phyloP scores from a whole-genome alignment of 257 asterid species.

The Solanum raphanifolium region DNA sequence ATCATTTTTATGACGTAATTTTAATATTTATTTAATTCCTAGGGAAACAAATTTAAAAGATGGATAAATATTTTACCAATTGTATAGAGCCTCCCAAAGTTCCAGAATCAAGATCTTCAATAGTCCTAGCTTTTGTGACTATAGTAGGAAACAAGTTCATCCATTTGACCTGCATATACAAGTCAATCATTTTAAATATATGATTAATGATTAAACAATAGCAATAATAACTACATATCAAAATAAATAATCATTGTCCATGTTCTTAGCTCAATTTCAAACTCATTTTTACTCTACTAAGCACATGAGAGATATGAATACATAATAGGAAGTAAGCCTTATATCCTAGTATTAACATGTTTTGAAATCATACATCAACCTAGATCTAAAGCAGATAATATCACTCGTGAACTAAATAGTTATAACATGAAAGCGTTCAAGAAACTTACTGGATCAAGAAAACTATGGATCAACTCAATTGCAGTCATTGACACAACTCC shows the following conservation, averaged over 20 bases:
- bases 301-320: neutral
- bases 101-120: constrained; percentile 39
- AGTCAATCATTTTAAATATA: neutral
- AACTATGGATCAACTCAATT: constrained; percentile 36
- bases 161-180: constrained; percentile 43
- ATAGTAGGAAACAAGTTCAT: constrained; percentile 50
- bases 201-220: neutral
- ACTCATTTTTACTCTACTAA: neutral
- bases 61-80: neutral
- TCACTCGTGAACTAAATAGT: neutral
- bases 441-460: constrained; percentile 40
- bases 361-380: neutral
- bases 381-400: neutral
- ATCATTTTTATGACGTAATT: neutral
- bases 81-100: constrained; percentile 35
- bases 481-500: constrained; percentile 47
- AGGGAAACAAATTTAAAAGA: neutral
- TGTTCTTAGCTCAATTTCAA: neutral
- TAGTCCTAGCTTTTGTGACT: constrained; percentile 34
- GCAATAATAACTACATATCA: neutral
- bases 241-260: neutral
- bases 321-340: neutral
- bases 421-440: neutral
- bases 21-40: neutral
- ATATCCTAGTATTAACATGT: neutral